These are phyloP conservation scores for Coemansia sp. DNA, from an alignment of 192 early-diverging fungal species.

Conservation along the genomic window DNA sequence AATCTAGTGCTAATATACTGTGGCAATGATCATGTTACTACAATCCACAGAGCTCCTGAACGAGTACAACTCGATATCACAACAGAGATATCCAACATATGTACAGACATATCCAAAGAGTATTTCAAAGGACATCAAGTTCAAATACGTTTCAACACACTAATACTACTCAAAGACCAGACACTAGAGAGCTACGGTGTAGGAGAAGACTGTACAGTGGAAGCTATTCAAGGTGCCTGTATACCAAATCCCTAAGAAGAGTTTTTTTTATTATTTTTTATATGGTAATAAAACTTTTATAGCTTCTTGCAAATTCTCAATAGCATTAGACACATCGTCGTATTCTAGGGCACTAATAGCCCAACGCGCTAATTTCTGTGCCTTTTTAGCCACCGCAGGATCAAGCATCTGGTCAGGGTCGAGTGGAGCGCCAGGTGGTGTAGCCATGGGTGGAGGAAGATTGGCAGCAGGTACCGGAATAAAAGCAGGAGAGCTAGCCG, in stretches of 20 bases:
- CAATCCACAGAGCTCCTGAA: background rate
- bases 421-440: background rate
- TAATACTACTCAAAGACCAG: background rate
- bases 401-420: slow-evolving; percentile 48
- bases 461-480: slow-evolving; percentile 46
- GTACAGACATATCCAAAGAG: background rate
- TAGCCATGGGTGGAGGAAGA: slow-evolving; percentile 10
- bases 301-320: slow-evolving; percentile 76
- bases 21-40: background rate
- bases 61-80: background rate
- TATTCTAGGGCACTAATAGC: slow-evolving; percentile 95
- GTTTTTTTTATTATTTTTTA: background rate
- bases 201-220: background rate
- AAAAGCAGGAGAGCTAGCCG: slow-evolving; percentile 14
- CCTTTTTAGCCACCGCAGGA: slow-evolving; percentile 61
- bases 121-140: background rate
- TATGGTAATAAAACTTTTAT: slow-evolving; percentile 53
- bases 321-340: slow-evolving; percentile 87
- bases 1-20: background rate
- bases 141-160: background rate
- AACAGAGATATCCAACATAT: background rate
- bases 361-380: slow-evolving; percentile 90
- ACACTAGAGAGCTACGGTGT: background rate
- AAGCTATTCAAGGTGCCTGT: background rate
- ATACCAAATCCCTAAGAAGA: background rate